These are phyloP conservation scores for Cystobasidium onofrii DNA, from an alignment of 768 basidiomycete genomes.

Conservation along the genomic window DNA sequence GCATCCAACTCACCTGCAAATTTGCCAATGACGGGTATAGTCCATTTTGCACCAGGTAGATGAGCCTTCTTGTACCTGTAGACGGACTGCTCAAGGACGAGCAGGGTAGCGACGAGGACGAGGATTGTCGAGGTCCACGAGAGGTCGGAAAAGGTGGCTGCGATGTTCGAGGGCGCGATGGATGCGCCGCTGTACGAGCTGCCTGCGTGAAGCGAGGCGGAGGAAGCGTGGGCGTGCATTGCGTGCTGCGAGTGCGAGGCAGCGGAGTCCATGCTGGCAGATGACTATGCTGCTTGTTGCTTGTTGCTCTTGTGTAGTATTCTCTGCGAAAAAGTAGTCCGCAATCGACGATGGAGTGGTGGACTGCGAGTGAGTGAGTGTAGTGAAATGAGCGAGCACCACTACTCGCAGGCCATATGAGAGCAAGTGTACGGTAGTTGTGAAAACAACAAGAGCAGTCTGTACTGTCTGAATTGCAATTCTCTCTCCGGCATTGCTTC, in stretches of 20 bases:
- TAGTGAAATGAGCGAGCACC: too few relatives aligned
- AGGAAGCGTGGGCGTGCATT: neutral
- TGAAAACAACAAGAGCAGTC: too few relatives aligned
- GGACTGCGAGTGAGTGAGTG: too few relatives aligned
- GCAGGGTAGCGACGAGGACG: conserved; percentile 62
- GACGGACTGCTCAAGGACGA: conserved; percentile 75
- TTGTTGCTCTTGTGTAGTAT: too few relatives aligned
- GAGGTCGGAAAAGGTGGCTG: neutral
- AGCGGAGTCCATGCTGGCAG: neutral
- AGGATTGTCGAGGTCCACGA: conserved; percentile 31
- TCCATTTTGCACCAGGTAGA: conserved; percentile 56
- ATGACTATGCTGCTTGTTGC: neutral
- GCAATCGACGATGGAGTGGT: neutral
- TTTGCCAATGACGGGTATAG: conserved; percentile 94
- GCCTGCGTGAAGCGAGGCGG: neutral
- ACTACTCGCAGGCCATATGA: too few relatives aligned
- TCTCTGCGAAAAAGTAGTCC: neutral
- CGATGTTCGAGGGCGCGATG: conserved; percentile 21
- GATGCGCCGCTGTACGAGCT: neutral
- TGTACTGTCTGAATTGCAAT: too few relatives aligned
- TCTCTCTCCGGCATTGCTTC: too few relatives aligned
- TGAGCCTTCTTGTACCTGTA: conserved; percentile 75
- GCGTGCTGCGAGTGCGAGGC: neutral
- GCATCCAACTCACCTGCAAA: conserved; percentile 53
- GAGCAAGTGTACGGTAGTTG: too few relatives aligned